These are phyloP conservation scores for Fraxinus latifolia DNA, from an alignment of 305 asterid genomes.

Conservation along the genomic window DNA sequence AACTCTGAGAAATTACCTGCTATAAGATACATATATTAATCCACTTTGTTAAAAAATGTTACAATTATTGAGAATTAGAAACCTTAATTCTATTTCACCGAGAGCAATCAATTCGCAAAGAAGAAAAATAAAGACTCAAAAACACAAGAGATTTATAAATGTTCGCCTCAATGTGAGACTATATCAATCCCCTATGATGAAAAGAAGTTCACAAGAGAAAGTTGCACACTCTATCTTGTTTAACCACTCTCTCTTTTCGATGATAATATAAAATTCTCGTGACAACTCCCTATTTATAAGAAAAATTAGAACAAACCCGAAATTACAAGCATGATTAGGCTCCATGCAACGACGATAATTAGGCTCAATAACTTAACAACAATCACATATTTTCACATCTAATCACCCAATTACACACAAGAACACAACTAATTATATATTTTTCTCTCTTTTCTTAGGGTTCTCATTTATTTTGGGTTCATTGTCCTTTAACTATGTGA, in stretches of 20 bases:
- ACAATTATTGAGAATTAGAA: background rate
- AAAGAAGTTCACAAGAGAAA: too few relatives aligned
- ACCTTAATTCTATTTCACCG: background rate
- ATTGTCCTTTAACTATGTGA: background rate
- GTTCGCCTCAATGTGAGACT: background rate
- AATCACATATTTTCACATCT: background rate
- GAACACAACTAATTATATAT: background rate
- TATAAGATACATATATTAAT: background rate
- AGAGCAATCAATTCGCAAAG: background rate
- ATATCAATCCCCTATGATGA: too few relatives aligned
- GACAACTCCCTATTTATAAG: background rate
- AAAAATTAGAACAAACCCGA: too few relatives aligned
- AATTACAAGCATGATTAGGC: background rate
- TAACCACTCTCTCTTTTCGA: too few relatives aligned
- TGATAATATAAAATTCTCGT: background rate
- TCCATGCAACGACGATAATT: background rate
- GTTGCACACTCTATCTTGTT: too few relatives aligned
- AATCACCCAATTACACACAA: background rate
- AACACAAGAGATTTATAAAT: background rate
- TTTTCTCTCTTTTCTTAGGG: background rate
- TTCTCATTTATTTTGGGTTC: background rate
- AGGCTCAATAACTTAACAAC: background rate
- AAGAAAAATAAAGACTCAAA: background rate
- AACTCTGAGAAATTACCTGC: background rate
- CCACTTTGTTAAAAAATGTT: background rate